Conservation (phyloP, 2,329 filamentous ascomycete genomes). For the Exophiala xenobiotica region DNA sequence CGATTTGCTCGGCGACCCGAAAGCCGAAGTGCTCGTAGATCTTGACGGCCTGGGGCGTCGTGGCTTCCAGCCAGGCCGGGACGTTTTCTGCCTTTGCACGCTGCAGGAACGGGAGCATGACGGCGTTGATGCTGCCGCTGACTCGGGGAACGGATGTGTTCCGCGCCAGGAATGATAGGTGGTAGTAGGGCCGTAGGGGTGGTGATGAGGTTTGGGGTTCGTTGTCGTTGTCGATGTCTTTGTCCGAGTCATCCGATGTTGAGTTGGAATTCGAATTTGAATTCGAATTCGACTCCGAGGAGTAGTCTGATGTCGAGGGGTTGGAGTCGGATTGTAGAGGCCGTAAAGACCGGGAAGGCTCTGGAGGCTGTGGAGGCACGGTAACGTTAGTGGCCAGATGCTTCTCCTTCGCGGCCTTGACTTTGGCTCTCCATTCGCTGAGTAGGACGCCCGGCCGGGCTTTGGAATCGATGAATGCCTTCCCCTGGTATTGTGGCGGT, state of each 20-base stretch:
- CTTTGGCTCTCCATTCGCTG: conserved; percentile 21
- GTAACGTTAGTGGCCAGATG: conserved; percentile 13
- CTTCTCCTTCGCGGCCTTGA: conserved; percentile 23
- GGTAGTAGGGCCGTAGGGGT: conserved; percentile 23
- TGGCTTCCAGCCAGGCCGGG: conserved; percentile 29
- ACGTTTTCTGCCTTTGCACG: conserved; percentile 24
- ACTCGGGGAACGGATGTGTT: conserved; percentile 20
- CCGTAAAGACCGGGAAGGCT: too few species aligned
- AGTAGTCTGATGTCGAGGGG: background rate
- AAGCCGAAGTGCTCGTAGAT: conserved; percentile 28
- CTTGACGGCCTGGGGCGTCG: conserved; percentile 20
- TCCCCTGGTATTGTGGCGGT: conserved; percentile 21
- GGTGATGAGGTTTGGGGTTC: too few species aligned
- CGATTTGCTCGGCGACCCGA: conserved; percentile 24
- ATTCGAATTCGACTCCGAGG: conserved; percentile 6
- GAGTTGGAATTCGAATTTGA: background rate
- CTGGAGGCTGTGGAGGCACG: background rate
- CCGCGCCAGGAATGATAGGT: conserved; percentile 27
- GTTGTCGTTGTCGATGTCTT: conserved; percentile 1
- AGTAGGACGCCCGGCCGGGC: conserved; percentile 15
- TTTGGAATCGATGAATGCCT: conserved; percentile 25
- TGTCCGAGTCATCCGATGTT: conserved; percentile 4
- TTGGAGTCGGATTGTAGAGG: too few species aligned
- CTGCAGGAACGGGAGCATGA: conserved; percentile 26
- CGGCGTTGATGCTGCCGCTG: conserved; percentile 24